Evolutionary conservation across 75 land plant genomes (phyloP).

Genomic region (Selaginella moellendorffii): DNA sequence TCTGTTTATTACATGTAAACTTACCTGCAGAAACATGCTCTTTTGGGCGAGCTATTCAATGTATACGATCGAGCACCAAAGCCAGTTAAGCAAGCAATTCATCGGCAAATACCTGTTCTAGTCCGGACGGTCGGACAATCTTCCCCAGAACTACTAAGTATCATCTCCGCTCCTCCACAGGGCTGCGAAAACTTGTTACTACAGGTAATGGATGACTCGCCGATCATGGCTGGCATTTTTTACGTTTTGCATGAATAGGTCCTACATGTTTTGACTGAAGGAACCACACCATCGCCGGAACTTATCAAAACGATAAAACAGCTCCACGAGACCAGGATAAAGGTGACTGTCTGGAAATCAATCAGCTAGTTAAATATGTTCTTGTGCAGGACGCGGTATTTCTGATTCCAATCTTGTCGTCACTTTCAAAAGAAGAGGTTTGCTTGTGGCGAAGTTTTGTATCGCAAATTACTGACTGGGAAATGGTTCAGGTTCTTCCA

Average conservation of each 20-base stretch:
- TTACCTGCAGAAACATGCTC: constrained; percentile 69
- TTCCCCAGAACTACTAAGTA: constrained; percentile 57
- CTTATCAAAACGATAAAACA: constrained; percentile 51
- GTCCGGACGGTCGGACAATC: constrained; percentile 73
- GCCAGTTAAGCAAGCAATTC: constrained; percentile 75
- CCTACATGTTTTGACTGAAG: constrained; percentile 68
- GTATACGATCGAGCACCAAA: constrained; percentile 40
- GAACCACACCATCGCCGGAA: constrained; percentile 50
- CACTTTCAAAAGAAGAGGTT: constrained; percentile 88
- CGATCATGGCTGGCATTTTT: not conserved
- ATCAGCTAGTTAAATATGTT: not conserved
- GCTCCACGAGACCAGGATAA: constrained; percentile 53
- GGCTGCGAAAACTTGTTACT: constrained; percentile 69
- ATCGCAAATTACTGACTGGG: not conserved
- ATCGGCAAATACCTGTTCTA: constrained; percentile 64
- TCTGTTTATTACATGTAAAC: not conserved
- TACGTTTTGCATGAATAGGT: constrained; percentile 32
- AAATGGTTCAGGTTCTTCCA: constrained; percentile 9
- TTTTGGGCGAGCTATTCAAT: constrained; percentile 59
- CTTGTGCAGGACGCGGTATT: constrained; percentile 64
- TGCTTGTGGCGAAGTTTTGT: not conserved
- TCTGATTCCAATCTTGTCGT: constrained; percentile 74
- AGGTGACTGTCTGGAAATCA: constrained; percentile 29
- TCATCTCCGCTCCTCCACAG: constrained; percentile 75
- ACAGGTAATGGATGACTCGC: constrained; percentile 47